These are phyloP conservation scores for Hypoxylon perforatum DNA, from an alignment of 495 filamentous ascomycete species.

Conservation along the genomic window DNA sequence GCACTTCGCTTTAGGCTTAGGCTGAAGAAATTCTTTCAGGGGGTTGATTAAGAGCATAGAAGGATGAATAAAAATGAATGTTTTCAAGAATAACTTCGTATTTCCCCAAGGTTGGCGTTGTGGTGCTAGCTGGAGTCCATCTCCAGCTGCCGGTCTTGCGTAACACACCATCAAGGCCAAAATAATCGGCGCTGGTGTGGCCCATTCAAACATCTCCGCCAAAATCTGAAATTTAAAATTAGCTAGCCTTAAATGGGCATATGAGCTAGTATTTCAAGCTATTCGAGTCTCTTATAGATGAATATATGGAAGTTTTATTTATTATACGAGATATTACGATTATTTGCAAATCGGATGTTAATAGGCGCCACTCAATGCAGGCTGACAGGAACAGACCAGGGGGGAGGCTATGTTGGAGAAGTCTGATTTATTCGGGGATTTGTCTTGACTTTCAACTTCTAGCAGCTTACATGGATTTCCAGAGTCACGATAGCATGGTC, in stretches of 20 bases:
- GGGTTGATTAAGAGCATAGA: not conserved
- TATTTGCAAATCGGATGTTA: not conserved
- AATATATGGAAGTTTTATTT: no score
- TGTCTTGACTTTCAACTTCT: not conserved
- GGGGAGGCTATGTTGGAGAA: conserved; percentile 3
- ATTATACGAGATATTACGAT: no score
- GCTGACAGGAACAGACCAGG: not conserved
- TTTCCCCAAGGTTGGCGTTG: no score
- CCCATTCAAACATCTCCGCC: no score
- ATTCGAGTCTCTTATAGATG: no score
- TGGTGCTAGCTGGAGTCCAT: not conserved
- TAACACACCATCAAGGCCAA: not conserved
- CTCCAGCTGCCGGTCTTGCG: not conserved
- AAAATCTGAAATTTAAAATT: no score
- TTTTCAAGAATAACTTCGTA: no score
- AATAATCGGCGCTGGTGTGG: no score
- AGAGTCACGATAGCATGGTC: not conserved
- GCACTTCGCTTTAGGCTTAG: not conserved
- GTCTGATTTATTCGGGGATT: not conserved
- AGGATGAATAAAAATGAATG: not conserved
- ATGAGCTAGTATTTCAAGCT: no score
- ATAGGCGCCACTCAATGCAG: not conserved
- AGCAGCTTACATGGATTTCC: not conserved
- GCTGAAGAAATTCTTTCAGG: not conserved
- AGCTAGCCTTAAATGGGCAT: no score